A percentile compares a stretch with the other conserved stretches of the same genome.
phyloP scores from a whole-genome alignment of 139 green algal species.

The Astrephomene gubernaculifera region DNA sequence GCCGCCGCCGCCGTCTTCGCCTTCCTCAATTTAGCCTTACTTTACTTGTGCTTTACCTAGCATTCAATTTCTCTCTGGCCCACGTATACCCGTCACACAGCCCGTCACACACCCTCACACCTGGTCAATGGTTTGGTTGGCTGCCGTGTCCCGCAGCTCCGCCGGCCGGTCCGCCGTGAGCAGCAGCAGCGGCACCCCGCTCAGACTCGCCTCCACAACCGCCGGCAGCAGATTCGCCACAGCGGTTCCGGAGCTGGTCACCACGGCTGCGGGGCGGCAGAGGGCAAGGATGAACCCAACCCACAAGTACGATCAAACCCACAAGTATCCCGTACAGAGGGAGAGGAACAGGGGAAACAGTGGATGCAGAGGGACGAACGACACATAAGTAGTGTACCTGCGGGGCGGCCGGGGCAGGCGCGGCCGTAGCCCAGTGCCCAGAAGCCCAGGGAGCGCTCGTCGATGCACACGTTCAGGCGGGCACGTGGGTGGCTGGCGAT shows the following conservation, averaged over 20 bases:
- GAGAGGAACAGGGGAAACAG: no score
- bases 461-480: constrained; percentile 86
- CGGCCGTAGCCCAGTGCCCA: constrained; percentile 90
- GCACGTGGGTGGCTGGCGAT: constrained; percentile 85
- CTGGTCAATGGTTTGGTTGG: constrained; percentile 98
- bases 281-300: neutral
- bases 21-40: no score
- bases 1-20: no score
- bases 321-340: no score
- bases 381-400: no score
- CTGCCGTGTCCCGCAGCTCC: constrained; percentile 92
- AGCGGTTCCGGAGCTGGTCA: constrained; percentile 91
- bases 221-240: constrained; percentile 98
- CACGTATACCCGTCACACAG: neutral
- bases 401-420: no score
- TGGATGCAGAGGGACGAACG: no score
- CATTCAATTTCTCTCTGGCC: no score
- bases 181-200: constrained; percentile 89
- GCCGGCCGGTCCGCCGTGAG: constrained; percentile 93
- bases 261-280: constrained; percentile 57
- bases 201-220: constrained; percentile 90
- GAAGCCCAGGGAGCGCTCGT: constrained; percentile 98
- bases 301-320: no score
- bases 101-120: constrained; percentile 48
- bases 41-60: no score